Conservation (phyloP, 768 basidiomycete species). For the Tubosaeta brunneosetosa region DNA sequence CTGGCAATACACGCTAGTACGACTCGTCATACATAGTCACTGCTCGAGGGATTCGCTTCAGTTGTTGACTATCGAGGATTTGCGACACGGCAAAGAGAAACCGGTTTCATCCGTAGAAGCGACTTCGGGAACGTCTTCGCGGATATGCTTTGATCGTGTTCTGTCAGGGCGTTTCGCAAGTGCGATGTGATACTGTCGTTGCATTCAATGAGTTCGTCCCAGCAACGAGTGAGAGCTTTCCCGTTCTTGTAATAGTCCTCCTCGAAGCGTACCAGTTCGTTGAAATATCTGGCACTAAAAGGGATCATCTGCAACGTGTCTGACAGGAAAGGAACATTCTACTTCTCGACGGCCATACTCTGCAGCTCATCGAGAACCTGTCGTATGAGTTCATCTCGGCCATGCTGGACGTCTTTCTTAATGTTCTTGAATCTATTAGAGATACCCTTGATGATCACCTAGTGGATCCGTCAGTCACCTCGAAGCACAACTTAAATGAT, state of each 20-base stretch:
- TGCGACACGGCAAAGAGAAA: constrained; percentile 4
- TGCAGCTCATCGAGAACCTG: constrained; percentile 42
- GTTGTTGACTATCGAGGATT: constrained; percentile 3
- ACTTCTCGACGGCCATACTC: constrained; percentile 36
- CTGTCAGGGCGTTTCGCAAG: constrained; percentile 38
- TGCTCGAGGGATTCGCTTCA: neutral
- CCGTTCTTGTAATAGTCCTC: constrained; percentile 46
- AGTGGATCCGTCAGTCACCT: constrained; percentile 13
- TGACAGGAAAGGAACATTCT: neutral
- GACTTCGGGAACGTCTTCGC: constrained; percentile 48
- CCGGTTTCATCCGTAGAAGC: constrained; percentile 34
- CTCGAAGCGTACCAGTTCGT: constrained; percentile 51
- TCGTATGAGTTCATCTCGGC: constrained; percentile 43
- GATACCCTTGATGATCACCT: constrained; percentile 50
- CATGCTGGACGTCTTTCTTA: constrained; percentile 40
- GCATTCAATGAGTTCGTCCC: constrained; percentile 41
- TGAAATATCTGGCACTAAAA: constrained; percentile 47
- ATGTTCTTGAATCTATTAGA: constrained; percentile 45
- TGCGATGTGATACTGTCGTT: constrained; percentile 34
- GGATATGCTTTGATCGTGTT: constrained; percentile 46
- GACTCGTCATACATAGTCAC: neutral
- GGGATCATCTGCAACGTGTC: constrained; percentile 1
- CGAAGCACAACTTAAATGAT: neutral
- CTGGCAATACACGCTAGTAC: neutral
- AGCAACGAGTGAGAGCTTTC: constrained; percentile 34